Conservation (phyloP, 2,329 filamentous ascomycete species). For the Aspergillus flavus region DNA sequence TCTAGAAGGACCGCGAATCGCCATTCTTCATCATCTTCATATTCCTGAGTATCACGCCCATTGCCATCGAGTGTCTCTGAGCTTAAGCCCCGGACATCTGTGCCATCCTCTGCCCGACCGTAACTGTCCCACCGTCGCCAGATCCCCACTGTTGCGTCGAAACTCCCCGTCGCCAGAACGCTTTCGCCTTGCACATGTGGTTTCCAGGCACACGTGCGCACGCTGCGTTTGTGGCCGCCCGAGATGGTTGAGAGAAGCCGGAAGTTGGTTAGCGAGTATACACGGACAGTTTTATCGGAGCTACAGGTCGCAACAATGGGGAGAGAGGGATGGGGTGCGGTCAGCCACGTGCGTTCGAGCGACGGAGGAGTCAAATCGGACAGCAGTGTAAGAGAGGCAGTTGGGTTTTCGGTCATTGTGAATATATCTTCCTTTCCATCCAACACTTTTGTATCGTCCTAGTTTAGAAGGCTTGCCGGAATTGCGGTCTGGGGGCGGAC, state of each 20-base stretch:
- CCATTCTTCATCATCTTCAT: slow-evolving; percentile 78
- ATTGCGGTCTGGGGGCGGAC: neutral
- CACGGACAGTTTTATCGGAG: slow-evolving; percentile 79
- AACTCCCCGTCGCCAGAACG: slow-evolving; percentile 87
- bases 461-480: neutral
- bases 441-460: neutral
- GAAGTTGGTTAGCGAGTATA: slow-evolving; percentile 85
- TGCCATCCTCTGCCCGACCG: slow-evolving; percentile 27
- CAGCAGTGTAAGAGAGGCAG: slow-evolving; percentile 42
- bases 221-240: slow-evolving; percentile 86
- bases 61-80: slow-evolving; percentile 31
- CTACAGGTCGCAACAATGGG: slow-evolving; percentile 88
- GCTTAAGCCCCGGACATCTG: slow-evolving; percentile 23
- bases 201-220: slow-evolving; percentile 89
- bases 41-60: slow-evolving; percentile 33
- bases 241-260: slow-evolving; percentile 76
- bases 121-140: slow-evolving; percentile 69
- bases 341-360: slow-evolving; percentile 75
- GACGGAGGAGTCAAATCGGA: slow-evolving; percentile 57
- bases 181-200: slow-evolving; percentile 67
- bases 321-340: slow-evolving; percentile 79
- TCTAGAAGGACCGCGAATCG: slow-evolving; percentile 89
- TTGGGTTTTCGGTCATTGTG: slow-evolving; percentile 8
- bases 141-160: slow-evolving; percentile 86
- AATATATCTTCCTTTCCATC: neutral